phyloP scores from a whole-genome alignment of 441 rosid genomes.

The Sinapis alba region DNA sequence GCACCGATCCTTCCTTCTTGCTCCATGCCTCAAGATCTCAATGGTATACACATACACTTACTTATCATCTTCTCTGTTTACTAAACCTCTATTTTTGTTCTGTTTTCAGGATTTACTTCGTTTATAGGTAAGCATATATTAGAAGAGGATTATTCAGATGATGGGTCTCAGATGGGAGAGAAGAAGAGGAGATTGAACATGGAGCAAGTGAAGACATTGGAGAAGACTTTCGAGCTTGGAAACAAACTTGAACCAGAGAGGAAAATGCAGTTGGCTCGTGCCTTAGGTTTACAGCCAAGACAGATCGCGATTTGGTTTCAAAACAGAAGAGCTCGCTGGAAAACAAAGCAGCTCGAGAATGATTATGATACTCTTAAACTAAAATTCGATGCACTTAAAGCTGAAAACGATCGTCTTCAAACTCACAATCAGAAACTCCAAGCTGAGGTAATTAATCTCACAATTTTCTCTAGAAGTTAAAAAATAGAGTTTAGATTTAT shows the following conservation, averaged over 20 bases:
- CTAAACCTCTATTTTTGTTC: constrained; percentile 11
- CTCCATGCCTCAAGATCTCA: constrained; percentile 65
- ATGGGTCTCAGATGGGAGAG: constrained; percentile 90
- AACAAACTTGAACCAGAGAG: constrained; percentile 98
- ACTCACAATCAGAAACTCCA: constrained; percentile 80
- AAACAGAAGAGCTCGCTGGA: constrained; percentile 93
- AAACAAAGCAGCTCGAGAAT: constrained; percentile 94
- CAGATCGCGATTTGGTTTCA: constrained; percentile 98
- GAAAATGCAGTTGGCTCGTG: constrained; percentile 90
- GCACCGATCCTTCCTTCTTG: constrained; percentile 73
- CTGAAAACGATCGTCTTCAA: constrained; percentile 74
- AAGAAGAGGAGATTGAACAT: constrained; percentile 87
- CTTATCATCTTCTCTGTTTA: background rate
- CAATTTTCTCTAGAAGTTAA: background rate
- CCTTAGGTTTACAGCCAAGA: constrained; percentile 86
- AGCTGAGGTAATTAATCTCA: constrained; percentile 56
- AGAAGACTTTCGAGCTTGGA: constrained; percentile 90
- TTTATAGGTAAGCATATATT: constrained; percentile 57
- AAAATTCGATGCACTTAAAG: constrained; percentile 73
- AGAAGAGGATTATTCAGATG: constrained; percentile 86
- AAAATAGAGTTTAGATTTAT: background rate
- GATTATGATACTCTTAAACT: constrained; percentile 81
- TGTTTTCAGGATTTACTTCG: constrained; percentile 64
- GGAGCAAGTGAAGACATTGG: constrained; percentile 92
- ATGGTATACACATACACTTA: constrained; percentile 50